Conservation (phyloP, 2,329 filamentous ascomycete genomes). For the Colletotrichum coccodes region DNA sequence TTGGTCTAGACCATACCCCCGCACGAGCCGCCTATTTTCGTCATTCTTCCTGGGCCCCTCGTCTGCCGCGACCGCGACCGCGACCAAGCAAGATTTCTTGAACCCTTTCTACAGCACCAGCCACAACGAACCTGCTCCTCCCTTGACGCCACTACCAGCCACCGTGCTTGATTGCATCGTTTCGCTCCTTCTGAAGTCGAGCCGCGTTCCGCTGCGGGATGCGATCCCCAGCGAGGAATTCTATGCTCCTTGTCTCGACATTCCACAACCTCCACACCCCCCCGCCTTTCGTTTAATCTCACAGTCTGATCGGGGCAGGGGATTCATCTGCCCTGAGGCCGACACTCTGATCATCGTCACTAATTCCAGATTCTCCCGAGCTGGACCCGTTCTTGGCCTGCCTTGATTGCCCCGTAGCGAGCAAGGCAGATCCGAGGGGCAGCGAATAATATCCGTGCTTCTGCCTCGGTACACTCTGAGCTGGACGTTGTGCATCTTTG, state of each 20-base stretch:
- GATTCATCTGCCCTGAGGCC: neutral
- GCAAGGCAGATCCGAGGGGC: neutral
- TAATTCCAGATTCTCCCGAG: neutral
- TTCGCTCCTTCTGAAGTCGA: neutral
- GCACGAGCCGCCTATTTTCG: conserved; percentile 15
- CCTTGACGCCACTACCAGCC: neutral
- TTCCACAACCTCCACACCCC: neutral
- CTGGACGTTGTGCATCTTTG: neutral
- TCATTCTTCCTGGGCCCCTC: conserved; percentile 2
- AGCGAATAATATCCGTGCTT: neutral
- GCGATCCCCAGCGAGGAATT: neutral
- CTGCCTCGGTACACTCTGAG: neutral
- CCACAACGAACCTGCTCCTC: neutral
- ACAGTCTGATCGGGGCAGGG: neutral
- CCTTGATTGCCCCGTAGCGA: conserved; percentile 3
- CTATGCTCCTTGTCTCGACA: neutral
- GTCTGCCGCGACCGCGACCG: neutral
- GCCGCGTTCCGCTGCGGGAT: neutral
- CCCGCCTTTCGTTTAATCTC: neutral
- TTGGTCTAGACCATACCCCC: conserved; percentile 9
- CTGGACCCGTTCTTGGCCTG: neutral
- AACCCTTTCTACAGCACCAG: conserved; percentile 22
- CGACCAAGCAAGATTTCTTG: neutral
- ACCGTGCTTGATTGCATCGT: neutral
- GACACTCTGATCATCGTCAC: neutral